Evolutionary conservation across 768 basidiomycete species (phyloP).

Genomic region (Kwoniella europaea): DNA sequence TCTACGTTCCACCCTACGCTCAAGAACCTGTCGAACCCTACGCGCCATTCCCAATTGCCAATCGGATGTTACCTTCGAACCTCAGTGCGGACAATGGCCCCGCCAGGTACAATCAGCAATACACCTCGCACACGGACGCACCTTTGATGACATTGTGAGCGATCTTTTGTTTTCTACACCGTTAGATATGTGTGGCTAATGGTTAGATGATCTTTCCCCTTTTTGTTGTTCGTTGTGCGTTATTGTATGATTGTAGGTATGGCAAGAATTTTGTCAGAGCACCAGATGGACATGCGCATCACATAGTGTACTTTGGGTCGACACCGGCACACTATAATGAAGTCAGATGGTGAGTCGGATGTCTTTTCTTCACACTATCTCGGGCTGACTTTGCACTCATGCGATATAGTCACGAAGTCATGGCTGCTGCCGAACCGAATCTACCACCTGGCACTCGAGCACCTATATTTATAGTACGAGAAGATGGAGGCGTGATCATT

Average conservation of each 20-base stretch:
- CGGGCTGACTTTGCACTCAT: background rate
- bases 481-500: slow-evolving; percentile 48
- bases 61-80: slow-evolving; percentile 36
- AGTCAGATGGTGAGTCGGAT: slow-evolving; percentile 45
- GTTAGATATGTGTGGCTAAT: background rate
- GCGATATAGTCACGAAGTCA: slow-evolving; percentile 31
- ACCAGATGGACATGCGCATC: slow-evolving; percentile 26
- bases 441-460: background rate
- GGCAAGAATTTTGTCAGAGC: slow-evolving; percentile 41
- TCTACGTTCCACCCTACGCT: slow-evolving; percentile 46
- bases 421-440: slow-evolving; percentile 35
- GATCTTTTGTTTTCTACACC: background rate
- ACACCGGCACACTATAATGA: slow-evolving; percentile 46
- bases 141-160: slow-evolving; percentile 52
- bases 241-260: slow-evolving; percentile 25
- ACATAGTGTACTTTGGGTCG: slow-evolving; percentile 48
- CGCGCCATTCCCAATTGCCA: slow-evolving; percentile 44
- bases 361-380: background rate
- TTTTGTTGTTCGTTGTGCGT: background rate
- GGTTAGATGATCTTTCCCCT: background rate
- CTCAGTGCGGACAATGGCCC: slow-evolving; percentile 24
- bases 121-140: slow-evolving; percentile 32
- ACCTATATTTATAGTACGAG: slow-evolving; percentile 46
- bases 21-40: slow-evolving; percentile 31
- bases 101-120: slow-evolving; percentile 30